Percentiles rank a stretch among this genome's conserved stretches.
Conservation (phyloP, 116 monocot genomes). For the Phalaenopsis hybrid region DNA sequence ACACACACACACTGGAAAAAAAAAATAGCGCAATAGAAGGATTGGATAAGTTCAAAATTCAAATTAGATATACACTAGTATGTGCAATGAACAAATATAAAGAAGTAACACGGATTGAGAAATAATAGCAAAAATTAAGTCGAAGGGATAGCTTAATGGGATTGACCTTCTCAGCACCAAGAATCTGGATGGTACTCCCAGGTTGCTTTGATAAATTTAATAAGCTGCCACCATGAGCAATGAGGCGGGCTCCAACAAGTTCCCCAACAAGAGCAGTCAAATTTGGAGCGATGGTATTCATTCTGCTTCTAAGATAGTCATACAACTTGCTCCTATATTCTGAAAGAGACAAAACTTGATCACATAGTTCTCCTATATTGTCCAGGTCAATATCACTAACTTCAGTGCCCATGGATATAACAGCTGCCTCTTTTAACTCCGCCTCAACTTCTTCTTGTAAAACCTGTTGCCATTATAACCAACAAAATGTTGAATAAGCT, state of each 20-base stretch:
- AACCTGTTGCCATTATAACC: constrained; percentile 27
- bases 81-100: too few species aligned
- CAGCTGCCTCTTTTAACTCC: constrained; percentile 75
- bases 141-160: not conserved
- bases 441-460: constrained; percentile 73
- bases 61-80: not conserved
- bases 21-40: too few species aligned
- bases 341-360: constrained; percentile 85
- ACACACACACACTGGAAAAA: too few species aligned
- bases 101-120: not conserved
- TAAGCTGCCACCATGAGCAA: constrained; percentile 95
- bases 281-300: constrained; percentile 97
- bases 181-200: constrained; percentile 93
- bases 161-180: constrained; percentile 96
- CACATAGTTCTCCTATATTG: constrained; percentile 80
- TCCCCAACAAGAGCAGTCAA: constrained; percentile 94
- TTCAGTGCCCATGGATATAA: constrained; percentile 98
- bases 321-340: constrained; percentile 84
- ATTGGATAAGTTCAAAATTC: not conserved
- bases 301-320: constrained; percentile 84
- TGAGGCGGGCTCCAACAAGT: constrained; percentile 93
- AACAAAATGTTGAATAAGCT: not conserved
- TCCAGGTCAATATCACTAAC: constrained; percentile 71
- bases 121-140: not conserved
- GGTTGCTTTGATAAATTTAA: constrained; percentile 93